Percentiles rank a stretch among this genome's conserved stretches.
phyloP scores from a whole-genome alignment of 305 asterid species.

The Fraxinus latifolia region DNA sequence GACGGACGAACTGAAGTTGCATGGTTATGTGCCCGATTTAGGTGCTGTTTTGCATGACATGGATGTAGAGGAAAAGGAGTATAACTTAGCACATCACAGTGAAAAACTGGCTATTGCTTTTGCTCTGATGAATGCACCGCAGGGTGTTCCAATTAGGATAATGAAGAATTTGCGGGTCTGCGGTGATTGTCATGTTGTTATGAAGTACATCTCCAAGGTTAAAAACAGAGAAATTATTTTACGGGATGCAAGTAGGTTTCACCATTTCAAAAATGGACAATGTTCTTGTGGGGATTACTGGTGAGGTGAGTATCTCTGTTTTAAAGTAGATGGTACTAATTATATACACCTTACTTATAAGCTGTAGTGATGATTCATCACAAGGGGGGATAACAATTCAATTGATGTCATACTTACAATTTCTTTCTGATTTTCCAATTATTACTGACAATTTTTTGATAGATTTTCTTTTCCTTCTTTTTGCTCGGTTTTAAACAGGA shows the following conservation, averaged over 20 bases:
- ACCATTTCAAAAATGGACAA: slow-evolving; percentile 64
- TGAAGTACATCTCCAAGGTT: slow-evolving; percentile 59
- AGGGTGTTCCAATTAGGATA: slow-evolving; percentile 62
- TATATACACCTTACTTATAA: background rate
- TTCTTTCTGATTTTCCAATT: background rate
- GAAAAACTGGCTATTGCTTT: slow-evolving; percentile 83
- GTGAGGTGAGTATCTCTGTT: slow-evolving; percentile 33
- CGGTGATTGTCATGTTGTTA: slow-evolving; percentile 67
- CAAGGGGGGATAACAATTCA: background rate
- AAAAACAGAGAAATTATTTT: slow-evolving; percentile 57
- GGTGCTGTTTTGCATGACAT: slow-evolving; percentile 68
- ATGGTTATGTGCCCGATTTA: slow-evolving; percentile 66
- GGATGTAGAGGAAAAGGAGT: slow-evolving; percentile 77
- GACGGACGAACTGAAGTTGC: slow-evolving; percentile 48
- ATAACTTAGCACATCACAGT: slow-evolving; percentile 67
- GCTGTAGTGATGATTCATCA: background rate
- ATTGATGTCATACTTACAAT: background rate
- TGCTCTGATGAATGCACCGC: slow-evolving; percentile 64
- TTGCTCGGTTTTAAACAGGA: background rate
- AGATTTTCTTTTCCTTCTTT: background rate
- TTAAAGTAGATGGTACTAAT: background rate
- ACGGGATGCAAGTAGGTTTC: slow-evolving; percentile 80
- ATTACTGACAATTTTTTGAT: background rate
- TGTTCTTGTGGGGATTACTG: slow-evolving; percentile 91
- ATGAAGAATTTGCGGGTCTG: slow-evolving; percentile 87